Evolutionary conservation across 177 flowering plant genomes (phyloP), one percentile per base, ranked within the genome.

Genomic region (Vitis hybrid): DNA sequence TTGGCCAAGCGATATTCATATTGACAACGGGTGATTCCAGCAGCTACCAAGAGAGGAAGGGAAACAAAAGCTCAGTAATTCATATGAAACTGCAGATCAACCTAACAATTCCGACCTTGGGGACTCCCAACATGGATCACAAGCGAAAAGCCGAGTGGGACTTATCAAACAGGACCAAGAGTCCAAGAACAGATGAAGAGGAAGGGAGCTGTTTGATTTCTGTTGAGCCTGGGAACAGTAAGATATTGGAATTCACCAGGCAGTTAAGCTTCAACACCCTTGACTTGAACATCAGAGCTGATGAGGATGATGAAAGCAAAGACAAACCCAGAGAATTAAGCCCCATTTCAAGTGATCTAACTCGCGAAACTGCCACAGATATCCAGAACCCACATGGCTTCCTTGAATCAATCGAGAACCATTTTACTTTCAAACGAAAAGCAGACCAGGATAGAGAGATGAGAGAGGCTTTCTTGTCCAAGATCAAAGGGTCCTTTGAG

Each of bases 241-340:
- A 68, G 71, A 80, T 71, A 24, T 24, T 24, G 72, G 79, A 71
- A 2, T 67, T 79, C 62, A 75, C 80, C 9, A 81, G 84, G 75
- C 86, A 87, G 51, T 83, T 75, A 30, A 87, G 90, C 73, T 78
- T 81, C 60, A 87, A 76, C 74, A 80, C 75, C 65, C 86, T 89
- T 11, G 97, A 89, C 72, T 81, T 91, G 56, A 90, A 89, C 77
- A 67, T 86, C 11, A 74, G 67, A 67, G 94, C 94, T 1, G 80
- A 86, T 15, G 93, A 83, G 21, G 81, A 75, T 1, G 75, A 80
- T 2, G 81, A 84, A 5, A 56, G 19, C 7, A 81, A 78, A 49
- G 76, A 73, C 32, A 66, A 69, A 30, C 30, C 64, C 0, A 72
- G 66, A 18, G 81, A 78, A 12, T 30, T 76, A 16, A 85, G 81